Base-by-base conservation (phyloP, 257 asterid genomes). In the Salvia rosmarinus region DNA sequence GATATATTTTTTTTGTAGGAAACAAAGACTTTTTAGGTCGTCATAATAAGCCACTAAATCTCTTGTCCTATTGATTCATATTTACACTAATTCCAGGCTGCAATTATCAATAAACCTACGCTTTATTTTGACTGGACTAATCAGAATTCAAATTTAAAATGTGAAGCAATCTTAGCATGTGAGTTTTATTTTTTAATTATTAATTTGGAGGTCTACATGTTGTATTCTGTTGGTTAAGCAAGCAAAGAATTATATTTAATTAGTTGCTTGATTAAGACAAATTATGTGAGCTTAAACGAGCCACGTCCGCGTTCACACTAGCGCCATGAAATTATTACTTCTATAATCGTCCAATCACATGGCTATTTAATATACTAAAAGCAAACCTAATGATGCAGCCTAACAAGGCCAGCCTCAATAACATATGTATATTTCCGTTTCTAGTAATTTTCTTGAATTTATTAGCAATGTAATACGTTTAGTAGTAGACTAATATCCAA, bases 301-400 rank as follows among this genome's bases (percentile, higher is more conserved):
- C 85, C 86, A 78, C 85, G 87, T 83, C 42, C 10, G 23, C 25
- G 30, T 74, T 64, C 68, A 76, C 49, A 70, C 42, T 73, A 28
- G 75, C 74, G 57, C 75, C 43, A 37, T 37, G 8, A 17, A 54
- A 63, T 11, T 57, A 70, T 21, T 56, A 61, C 16, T 70, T 40
- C 17, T 70, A 25, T 70, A 75, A 39, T 12, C 7, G 30, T 42
- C 44, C 37, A 46, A 32, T 75, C 55, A 71, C 68, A 39, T 42
- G 75, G 57, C 60, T 70, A 17, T n/a, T 50, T 23, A 51, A 50
- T 65, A 39, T 39, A 62, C 30, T 40, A 50, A 57, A 58, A 19
- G 19, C 32, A 21, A 72, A 61, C 32, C 42, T 47, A 63, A 14
- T 62, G 52, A n/a, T 30, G 66, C 16, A 62, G 67, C 75, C 79